Conservation (phyloP, 768 basidiomycete species). For the Podaxis sp. region DNA sequence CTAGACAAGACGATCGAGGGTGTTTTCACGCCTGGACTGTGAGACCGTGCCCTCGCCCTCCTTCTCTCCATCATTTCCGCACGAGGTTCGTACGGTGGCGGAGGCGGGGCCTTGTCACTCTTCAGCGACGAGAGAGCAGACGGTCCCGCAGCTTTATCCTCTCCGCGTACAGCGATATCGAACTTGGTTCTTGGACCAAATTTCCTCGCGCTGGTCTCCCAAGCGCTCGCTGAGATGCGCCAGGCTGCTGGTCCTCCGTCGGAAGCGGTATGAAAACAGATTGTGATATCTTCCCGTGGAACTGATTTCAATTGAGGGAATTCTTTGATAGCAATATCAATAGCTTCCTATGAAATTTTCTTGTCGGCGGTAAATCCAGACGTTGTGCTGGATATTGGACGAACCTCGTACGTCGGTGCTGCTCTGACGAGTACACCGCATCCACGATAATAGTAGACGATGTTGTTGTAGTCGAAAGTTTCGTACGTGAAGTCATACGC, state of each 20-base stretch:
- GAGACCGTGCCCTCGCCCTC: background rate
- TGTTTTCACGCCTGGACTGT: background rate
- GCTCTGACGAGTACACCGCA: conserved; percentile 34
- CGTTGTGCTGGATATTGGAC: conserved; percentile 7
- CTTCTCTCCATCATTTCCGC: background rate
- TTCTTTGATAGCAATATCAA: conserved; percentile 49
- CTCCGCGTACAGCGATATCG: conserved; percentile 6
- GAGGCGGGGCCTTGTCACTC: background rate
- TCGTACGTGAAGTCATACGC: conserved; percentile 22
- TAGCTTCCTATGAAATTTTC: conserved; percentile 41
- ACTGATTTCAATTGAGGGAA: conserved; percentile 42
- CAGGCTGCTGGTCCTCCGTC: conserved; percentile 35
- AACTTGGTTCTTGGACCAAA: conserved; percentile 13
- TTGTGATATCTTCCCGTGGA: conserved; percentile 41
- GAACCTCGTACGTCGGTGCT: conserved; percentile 41
- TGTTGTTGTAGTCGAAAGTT: conserved; percentile 43
- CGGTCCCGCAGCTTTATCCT: conserved; percentile 3
- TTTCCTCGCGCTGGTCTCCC: conserved; percentile 29
- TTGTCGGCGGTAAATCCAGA: background rate
- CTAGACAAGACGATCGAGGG: background rate
- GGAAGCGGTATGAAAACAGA: conserved; percentile 37
- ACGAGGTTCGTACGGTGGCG: background rate
- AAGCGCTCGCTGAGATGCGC: conserved; percentile 53
- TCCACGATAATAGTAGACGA: conserved; percentile 38
- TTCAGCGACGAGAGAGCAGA: background rate